phyloP scores from a whole-genome alignment of 129 eudicot species.

The Heracleum sosnowskyi region DNA sequence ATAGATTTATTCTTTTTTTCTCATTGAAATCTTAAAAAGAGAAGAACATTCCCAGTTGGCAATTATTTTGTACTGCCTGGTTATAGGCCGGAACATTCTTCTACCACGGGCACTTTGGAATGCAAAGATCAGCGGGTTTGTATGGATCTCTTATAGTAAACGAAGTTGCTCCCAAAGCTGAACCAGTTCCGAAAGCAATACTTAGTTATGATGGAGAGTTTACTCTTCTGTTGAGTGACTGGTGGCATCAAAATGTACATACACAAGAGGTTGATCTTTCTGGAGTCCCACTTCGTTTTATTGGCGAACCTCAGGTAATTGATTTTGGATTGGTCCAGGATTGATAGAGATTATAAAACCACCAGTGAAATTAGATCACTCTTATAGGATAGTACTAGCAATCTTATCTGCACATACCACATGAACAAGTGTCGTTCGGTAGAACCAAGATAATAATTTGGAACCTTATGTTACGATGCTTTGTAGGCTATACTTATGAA shows the following conservation, averaged over 20 bases:
- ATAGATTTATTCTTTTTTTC: not conserved
- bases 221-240: conserved; percentile 61
- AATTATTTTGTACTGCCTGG: not conserved
- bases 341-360: not conserved
- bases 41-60: not conserved
- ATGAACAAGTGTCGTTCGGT: no score
- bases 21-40: no score
- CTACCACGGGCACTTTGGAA: conserved; percentile 94
- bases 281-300: conserved; percentile 64
- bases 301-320: conserved; percentile 87
- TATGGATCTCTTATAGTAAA: conserved; percentile 76
- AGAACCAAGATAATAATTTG: no score
- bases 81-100: conserved; percentile 84
- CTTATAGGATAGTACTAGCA: no score
- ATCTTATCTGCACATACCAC: no score
- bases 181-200: conserved; percentile 42
- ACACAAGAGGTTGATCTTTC: conserved; percentile 75
- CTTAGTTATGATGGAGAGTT: conserved; percentile 73
- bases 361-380: not conserved
- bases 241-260: conserved; percentile 78
- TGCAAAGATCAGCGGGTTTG: conserved; percentile 93
- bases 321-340: not conserved
- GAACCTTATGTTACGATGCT: not conserved
- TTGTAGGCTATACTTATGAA: conserved; percentile 58
- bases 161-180: conserved; percentile 15